phyloP scores from a whole-genome alignment of 2,329 filamentous ascomycete species.

The Mycosphaerella sp. region DNA sequence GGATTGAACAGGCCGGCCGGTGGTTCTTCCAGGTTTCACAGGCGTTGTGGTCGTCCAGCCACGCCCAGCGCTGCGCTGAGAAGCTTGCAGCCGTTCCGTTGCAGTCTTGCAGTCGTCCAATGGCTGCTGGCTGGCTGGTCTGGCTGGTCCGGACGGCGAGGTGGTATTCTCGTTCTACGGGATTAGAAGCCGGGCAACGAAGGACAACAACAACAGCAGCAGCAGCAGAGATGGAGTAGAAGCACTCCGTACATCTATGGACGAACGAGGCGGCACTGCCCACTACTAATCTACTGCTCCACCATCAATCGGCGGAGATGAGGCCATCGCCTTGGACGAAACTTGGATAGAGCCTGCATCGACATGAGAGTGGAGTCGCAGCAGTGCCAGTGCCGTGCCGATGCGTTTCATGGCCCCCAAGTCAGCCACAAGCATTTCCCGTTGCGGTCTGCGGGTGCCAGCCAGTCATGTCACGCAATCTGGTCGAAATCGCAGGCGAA shows the following conservation, averaged over 20 bases:
- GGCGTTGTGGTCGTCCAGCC: slow-evolving; percentile 8
- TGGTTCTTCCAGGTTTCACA: slow-evolving; percentile 9
- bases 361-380: slow-evolving; percentile 11
- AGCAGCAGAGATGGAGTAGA: too few relatives aligned
- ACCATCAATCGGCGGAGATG: slow-evolving; percentile 17
- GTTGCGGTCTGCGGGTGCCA: neutral
- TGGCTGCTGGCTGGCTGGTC: too few relatives aligned
- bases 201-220: neutral
- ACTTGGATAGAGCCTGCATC: slow-evolving; percentile 17
- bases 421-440: slow-evolving; percentile 9
- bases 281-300: slow-evolving; percentile 4
- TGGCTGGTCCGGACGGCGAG: neutral
- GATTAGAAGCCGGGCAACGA: neutral
- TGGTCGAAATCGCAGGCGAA: too few relatives aligned
- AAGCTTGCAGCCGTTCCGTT: neutral
- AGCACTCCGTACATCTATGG: too few relatives aligned
- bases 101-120: neutral
- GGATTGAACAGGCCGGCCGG: neutral
- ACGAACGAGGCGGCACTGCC: neutral
- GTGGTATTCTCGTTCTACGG: neutral
- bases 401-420: slow-evolving; percentile 13
- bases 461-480: slow-evolving; percentile 6
- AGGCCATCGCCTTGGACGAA: slow-evolving; percentile 8
- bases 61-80: slow-evolving; percentile 2
- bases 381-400: too few relatives aligned